Evolutionary conservation across 1,139 yeast species (phyloP), one percentile per base, ranked within the genome.

Genomic region (Saccharomyces hybrid): DNA sequence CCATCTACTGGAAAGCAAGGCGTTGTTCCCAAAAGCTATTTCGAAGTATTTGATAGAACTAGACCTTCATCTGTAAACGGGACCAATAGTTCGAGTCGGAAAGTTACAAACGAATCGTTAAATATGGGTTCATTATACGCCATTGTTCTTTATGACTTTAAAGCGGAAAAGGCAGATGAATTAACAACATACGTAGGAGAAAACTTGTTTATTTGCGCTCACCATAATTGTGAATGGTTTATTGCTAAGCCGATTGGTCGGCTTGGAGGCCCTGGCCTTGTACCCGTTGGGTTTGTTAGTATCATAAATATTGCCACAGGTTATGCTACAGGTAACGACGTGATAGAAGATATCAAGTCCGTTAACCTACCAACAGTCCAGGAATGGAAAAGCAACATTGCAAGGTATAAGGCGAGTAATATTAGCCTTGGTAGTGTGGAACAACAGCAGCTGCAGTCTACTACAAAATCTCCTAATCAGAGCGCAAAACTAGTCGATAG

Each of bases 181-280:
- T 77, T 93, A 61, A 85, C 85, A 59, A 88, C 93, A 2, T 65
- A 71, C 34, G 89, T 88, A 0, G 98, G 97, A 41, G 99, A 93
- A 66, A 86, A 88, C 63, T 80, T 93, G 61, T 88, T 90, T 46
- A 83, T 93, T 16, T 93, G 96, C 71, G 99, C 99, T 2, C 97
- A 91, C 71, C 95, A 93, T 66, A 93, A 89, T 56, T 88, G 79
- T 62, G 99, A 93, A 71, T 93, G 99, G 99, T 91, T 90, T 65
- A 95, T 93, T 56, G 98, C 98, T 13, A 93, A 93, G 69, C 97
- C 97, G 6, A 88, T 93, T 53, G 95, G 95, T 58, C 77, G 97
- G 52, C 76, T 93, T 51, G 99, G 99, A 14, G 99, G 98, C 0
- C 98, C 98, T 0, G 99, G 99, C 0, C 76, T 93, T 55, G 95